Evolutionary conservation across 208 protist genomes (phyloP).

Genomic region (Tritrichomonas foetus): DNA sequence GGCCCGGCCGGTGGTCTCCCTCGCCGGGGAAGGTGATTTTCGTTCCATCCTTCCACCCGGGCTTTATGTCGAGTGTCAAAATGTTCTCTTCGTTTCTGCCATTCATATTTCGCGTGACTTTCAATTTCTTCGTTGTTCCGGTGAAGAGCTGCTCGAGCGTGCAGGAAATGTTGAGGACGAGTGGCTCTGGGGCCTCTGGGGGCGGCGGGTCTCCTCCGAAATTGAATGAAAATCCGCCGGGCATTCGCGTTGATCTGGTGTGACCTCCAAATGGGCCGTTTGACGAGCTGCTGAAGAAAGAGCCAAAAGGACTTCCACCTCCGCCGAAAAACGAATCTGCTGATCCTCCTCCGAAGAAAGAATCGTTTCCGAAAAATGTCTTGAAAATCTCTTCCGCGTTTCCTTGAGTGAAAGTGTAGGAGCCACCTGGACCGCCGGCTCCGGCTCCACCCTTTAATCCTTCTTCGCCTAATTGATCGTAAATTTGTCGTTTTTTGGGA

Average conservation of each 20-base stretch:
- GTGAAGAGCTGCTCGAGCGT: not conserved
- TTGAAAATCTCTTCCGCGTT: constrained; percentile 38
- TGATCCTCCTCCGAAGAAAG: not conserved
- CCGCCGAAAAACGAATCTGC: not conserved
- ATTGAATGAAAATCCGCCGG: too few species aligned
- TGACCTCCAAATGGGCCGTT: too few species aligned
- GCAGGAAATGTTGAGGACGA: not conserved
- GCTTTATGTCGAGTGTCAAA: not conserved
- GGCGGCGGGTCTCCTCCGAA: not conserved
- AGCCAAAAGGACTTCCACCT: not conserved
- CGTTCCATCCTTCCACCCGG: constrained; percentile 43
- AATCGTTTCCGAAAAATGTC: not conserved
- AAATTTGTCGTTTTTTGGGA: constrained; percentile 51
- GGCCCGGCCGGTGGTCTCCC: constrained; percentile 36
- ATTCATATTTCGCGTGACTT: not conserved
- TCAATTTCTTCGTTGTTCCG: not conserved
- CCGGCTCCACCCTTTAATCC: constrained; percentile 44
- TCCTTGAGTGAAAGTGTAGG: constrained; percentile 18
- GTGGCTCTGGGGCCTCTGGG: not conserved
- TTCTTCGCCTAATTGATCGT: constrained; percentile 56
- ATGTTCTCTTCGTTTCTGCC: not conserved
- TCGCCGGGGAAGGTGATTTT: constrained; percentile 45
- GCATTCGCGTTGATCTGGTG: too few species aligned
- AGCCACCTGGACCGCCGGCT: not conserved
- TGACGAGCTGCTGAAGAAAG: too few species aligned